phyloP scores from a whole-genome alignment of 352 stramenopile species.

The Globisporangium radiosum region DNA sequence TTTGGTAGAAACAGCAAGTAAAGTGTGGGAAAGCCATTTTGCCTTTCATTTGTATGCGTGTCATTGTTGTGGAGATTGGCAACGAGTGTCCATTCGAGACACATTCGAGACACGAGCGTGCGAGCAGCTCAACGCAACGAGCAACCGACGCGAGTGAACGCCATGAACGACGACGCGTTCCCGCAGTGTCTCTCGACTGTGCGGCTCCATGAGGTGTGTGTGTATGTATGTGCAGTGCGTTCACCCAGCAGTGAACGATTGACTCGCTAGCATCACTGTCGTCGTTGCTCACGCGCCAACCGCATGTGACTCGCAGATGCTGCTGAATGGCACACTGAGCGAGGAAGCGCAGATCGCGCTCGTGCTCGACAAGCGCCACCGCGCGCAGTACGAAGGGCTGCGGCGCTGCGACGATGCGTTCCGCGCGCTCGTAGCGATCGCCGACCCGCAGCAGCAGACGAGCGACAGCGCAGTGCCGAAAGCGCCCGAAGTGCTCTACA shows the following conservation, averaged over 20 bases:
- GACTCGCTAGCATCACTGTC: not conserved
- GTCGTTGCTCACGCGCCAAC: too few species aligned
- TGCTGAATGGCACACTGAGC: constrained; percentile 28
- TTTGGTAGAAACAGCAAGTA: not conserved
- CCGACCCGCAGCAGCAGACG: constrained; percentile 11
- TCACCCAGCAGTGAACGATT: too few species aligned
- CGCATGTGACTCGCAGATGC: constrained; percentile 20
- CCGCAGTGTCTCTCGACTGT: constrained; percentile 54
- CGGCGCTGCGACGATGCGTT: constrained; percentile 51
- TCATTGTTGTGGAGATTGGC: not conserved
- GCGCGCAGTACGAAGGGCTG: constrained; percentile 35
- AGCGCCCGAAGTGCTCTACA: constrained; percentile 40
- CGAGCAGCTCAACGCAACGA: not conserved
- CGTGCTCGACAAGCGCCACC: constrained; percentile 27
- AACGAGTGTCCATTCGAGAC: too few species aligned
- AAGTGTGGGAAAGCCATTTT: not conserved
- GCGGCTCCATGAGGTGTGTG: constrained; percentile 57
- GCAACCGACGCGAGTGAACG: not conserved
- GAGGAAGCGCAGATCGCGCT: constrained; percentile 38
- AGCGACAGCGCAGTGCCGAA: constrained; percentile 16
- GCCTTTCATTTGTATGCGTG: not conserved
- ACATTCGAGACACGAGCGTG: constrained; percentile 1
- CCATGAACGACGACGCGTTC: constrained; percentile 34
- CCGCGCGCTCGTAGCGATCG: constrained; percentile 32
- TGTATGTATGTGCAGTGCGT: not conserved